These are phyloP conservation scores for Aspergillus alliaceus DNA, from an alignment of 2,329 filamentous ascomycete genomes.

Conservation along the genomic window DNA sequence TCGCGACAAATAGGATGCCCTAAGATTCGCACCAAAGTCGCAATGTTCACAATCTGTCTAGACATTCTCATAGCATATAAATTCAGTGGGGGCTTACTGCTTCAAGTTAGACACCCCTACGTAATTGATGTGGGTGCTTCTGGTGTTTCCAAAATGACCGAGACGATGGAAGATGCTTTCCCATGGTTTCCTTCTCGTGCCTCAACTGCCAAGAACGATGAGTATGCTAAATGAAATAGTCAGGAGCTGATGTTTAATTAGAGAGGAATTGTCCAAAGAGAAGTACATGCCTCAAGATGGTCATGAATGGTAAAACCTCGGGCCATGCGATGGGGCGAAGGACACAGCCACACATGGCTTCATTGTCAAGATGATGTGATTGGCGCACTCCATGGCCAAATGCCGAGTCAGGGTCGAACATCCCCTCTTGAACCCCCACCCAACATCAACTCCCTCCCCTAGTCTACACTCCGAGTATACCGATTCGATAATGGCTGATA, in stretches of 20 bases:
- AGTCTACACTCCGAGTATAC: too few relatives aligned
- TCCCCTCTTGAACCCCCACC: neutral
- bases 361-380: neutral
- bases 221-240: neutral
- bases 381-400: too few relatives aligned
- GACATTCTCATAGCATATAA: neutral
- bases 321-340: neutral
- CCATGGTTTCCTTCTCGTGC: neutral
- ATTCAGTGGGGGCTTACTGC: neutral
- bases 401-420: neutral
- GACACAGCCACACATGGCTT: neutral
- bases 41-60: too few relatives aligned
- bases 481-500: conserved; percentile 17
- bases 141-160: neutral
- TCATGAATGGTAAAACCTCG: conserved; percentile 1
- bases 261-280: too few relatives aligned
- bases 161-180: neutral
- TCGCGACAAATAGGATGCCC: too few relatives aligned
- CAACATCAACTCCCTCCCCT: neutral
- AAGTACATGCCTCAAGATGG: too few relatives aligned
- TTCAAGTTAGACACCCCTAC: neutral
- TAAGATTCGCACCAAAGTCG: too few relatives aligned
- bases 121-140: neutral
- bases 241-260: neutral
- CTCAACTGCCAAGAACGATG: neutral